These are phyloP conservation scores for Rhizopogon vulgaris DNA, from an alignment of 768 basidiomycete genomes.

Conservation along the genomic window DNA sequence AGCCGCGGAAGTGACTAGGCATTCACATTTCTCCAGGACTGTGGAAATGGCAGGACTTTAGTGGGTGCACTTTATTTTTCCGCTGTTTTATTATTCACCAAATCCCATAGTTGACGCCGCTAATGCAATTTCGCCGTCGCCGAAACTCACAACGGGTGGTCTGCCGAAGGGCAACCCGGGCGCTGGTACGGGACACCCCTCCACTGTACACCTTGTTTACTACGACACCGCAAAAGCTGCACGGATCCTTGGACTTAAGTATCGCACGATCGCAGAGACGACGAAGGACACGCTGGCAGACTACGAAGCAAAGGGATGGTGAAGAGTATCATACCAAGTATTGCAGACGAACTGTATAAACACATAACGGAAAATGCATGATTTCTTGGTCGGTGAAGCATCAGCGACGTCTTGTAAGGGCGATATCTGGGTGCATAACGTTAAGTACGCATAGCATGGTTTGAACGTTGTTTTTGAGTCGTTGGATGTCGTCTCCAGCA, in stretches of 20 bases:
- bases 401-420: too few relatives aligned
- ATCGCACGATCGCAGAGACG: conserved; percentile 33
- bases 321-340: neutral
- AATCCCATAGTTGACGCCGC: conserved; percentile 30
- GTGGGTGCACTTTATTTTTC: conserved; percentile 7
- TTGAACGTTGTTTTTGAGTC: too few relatives aligned
- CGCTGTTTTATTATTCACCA: neutral
- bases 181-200: conserved; percentile 19
- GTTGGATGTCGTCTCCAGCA: too few relatives aligned
- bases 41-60: conserved; percentile 27
- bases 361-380: neutral
- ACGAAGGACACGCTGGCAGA: conserved; percentile 36
- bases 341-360: neutral
- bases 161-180: conserved; percentile 31
- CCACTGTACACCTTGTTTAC: conserved; percentile 18
- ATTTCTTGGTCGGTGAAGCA: too few relatives aligned
- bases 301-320: conserved; percentile 40
- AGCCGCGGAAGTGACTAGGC: neutral
- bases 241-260: conserved; percentile 37
- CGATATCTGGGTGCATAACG: too few relatives aligned
- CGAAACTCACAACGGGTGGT: conserved; percentile 18
- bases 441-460: too few relatives aligned
- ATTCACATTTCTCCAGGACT: conserved; percentile 9
- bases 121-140: conserved; percentile 26
- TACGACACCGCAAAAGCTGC: conserved; percentile 34